Percentiles rank a stretch among this genome's conserved stretches.
Conservation (phyloP, 2,329 filamentous ascomycete species). For the Thermoascus crustaceus region DNA sequence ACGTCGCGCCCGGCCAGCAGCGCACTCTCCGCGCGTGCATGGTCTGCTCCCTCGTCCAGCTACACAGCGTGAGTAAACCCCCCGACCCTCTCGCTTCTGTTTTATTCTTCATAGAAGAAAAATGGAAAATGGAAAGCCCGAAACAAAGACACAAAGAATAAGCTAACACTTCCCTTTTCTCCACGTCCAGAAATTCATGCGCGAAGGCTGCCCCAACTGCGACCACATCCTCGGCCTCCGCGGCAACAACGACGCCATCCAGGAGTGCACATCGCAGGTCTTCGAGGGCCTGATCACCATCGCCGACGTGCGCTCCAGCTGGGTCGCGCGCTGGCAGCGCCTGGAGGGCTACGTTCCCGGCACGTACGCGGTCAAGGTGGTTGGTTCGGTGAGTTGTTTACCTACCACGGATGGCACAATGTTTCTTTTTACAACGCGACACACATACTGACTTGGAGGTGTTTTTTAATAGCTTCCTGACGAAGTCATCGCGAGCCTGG, state of each 20-base stretch:
- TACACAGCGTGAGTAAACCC: constrained; percentile 54
- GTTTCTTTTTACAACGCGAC: no score
- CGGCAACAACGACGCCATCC: constrained; percentile 69
- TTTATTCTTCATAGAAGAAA: no score
- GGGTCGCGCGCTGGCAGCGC: constrained; percentile 96
- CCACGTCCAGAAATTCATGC: constrained; percentile 63
- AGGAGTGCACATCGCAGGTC: constrained; percentile 90
- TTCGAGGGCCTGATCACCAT: constrained; percentile 89
- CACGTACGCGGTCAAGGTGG: constrained; percentile 91
- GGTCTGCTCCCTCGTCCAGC: constrained; percentile 94
- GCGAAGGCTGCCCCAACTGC: constrained; percentile 91
- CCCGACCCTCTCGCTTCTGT: constrained; percentile 7
- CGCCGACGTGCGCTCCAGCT: constrained; percentile 71
- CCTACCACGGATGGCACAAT: no score
- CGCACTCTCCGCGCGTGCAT: constrained; percentile 93
- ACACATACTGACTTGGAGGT: neutral
- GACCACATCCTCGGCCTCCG: constrained; percentile 81
- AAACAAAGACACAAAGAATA: constrained; percentile 10
- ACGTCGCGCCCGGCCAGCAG: constrained; percentile 65
- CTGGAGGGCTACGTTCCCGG: constrained; percentile 81
- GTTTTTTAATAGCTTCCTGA: constrained; percentile 41
- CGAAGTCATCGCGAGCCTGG: constrained; percentile 48
- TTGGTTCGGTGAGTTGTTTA: constrained; percentile 53
- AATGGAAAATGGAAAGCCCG: no score
- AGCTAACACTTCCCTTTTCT: constrained; percentile 10